Percentiles rank a stretch among this genome's conserved stretches.
These are phyloP conservation scores for Yamadazyma kitorensis DNA, from an alignment of 805 yeast genomes.

Conservation along the genomic window DNA sequence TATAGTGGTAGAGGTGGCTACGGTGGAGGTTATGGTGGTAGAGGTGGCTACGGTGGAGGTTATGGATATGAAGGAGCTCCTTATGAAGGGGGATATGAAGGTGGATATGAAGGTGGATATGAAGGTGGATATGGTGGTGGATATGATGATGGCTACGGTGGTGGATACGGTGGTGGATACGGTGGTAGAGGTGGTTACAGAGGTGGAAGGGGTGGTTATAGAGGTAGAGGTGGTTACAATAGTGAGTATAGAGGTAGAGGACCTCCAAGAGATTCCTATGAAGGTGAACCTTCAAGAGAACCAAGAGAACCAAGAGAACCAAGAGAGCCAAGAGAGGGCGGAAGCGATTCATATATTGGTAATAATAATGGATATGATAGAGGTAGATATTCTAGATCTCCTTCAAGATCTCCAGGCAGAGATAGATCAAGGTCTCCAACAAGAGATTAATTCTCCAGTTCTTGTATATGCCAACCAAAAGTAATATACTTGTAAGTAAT, in stretches of 20 bases:
- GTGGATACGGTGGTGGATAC: conserved; percentile 8
- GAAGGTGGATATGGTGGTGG: conserved; percentile 12
- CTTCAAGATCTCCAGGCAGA: conserved; percentile 37
- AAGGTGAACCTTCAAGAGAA: conserved; percentile 5
- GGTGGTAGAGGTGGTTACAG: conserved; percentile 19
- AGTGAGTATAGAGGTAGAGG: conserved; percentile 10
- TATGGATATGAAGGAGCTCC: conserved; percentile 8
- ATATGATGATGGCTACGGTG: conserved; percentile 7
- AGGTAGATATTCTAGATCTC: conserved; percentile 30
- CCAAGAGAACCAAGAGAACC: conserved; percentile 11
- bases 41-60: conserved; percentile 11
- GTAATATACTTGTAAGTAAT: too few relatives aligned
- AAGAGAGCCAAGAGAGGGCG: conserved; percentile 15
- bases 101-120: conserved; percentile 18
- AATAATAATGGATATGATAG: conserved; percentile 10
- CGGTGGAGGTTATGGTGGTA: conserved; percentile 10
- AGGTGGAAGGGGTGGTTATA: conserved; percentile 17
- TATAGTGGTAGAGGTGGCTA: conserved; percentile 21
- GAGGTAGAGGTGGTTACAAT: conserved; percentile 8
- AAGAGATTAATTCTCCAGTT: too few relatives aligned
- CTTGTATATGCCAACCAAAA: too few relatives aligned
- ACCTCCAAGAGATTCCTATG: conserved; percentile 8
- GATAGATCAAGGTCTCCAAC: conserved; percentile 40
- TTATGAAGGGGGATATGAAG: conserved; percentile 15
- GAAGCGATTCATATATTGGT: conserved; percentile 5